phyloP scores from a whole-genome alignment of 1,139 yeast genomes.

The Saccharomyces hybrid region DNA sequence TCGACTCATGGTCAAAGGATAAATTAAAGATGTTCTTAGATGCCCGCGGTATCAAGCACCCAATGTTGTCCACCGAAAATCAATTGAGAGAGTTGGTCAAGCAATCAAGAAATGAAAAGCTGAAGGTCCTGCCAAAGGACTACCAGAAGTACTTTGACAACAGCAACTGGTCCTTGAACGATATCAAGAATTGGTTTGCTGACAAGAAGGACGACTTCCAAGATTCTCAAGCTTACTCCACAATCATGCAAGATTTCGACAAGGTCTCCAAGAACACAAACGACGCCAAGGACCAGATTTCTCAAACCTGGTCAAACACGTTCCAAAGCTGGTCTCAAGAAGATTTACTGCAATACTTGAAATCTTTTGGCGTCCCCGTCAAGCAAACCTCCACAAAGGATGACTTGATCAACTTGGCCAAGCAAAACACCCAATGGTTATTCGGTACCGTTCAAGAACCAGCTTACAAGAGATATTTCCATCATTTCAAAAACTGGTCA shows the following conservation, averaged over 20 bases:
- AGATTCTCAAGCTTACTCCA: slow-evolving; percentile 31
- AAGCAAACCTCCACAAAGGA: slow-evolving; percentile 36
- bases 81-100: slow-evolving; percentile 44
- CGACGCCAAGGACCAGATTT: slow-evolving; percentile 24
- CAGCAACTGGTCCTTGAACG: slow-evolving; percentile 2
- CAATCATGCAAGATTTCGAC: slow-evolving; percentile 25
- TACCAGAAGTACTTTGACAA: slow-evolving; percentile 13
- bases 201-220: slow-evolving; percentile 31
- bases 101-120: slow-evolving; percentile 39
- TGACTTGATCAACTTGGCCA: slow-evolving; percentile 42
- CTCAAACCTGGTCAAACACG: slow-evolving; percentile 30
- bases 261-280: slow-evolving; percentile 18
- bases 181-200: slow-evolving; percentile 2
- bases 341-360: slow-evolving; percentile 48
- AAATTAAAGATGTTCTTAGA: slow-evolving; percentile 45
- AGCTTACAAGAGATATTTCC: slow-evolving; percentile 16
- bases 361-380: slow-evolving; percentile 44
- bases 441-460: slow-evolving; percentile 25
- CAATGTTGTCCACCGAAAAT: slow-evolving; percentile 40
- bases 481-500: slow-evolving; percentile 2
- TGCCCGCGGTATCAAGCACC: slow-evolving; percentile 43
- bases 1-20: slow-evolving; percentile 43
- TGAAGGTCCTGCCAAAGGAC: slow-evolving; percentile 30
- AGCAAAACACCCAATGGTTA: slow-evolving; percentile 39
- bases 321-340: slow-evolving; percentile 47